A percentile compares a stretch with the other conserved stretches of the same genome.
Evolutionary conservation across 2,329 filamentous ascomycete genomes (phyloP).

Genomic region (Aureobasidium sp.): DNA sequence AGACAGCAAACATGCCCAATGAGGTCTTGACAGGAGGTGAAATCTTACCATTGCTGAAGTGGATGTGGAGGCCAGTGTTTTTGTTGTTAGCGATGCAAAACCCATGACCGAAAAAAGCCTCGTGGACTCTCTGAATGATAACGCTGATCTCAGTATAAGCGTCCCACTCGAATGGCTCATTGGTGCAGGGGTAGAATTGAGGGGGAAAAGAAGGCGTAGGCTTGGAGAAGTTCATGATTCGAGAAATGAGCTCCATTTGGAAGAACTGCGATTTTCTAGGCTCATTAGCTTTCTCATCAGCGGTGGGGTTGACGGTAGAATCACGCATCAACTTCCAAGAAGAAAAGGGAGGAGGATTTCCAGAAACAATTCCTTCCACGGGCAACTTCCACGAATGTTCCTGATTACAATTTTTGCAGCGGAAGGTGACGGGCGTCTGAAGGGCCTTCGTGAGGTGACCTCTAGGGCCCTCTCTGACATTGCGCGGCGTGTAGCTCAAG

Average conservation of each 20-base stretch:
- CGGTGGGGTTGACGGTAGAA: background rate
- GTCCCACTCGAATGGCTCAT: background rate
- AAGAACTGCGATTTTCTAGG: background rate
- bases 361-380: background rate
- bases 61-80: background rate
- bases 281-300: background rate
- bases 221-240: background rate
- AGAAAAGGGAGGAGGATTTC: background rate
- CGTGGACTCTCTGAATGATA: background rate
- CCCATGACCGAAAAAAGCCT: background rate
- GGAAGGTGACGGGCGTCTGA: background rate
- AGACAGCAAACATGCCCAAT: background rate
- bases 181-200: background rate
- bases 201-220: background rate
- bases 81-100: background rate
- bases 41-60: background rate
- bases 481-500: background rate
- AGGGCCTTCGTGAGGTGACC: background rate
- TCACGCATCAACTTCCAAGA: background rate
- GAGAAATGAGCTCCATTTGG: background rate
- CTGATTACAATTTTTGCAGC: background rate
- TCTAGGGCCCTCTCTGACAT: background rate
- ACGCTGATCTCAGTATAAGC: background rate
- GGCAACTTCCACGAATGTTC: background rate
- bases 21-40: background rate